A percentile compares a stretch with the other conserved stretches of the same genome.
Conservation (phyloP, 140 eudicot genomes). For the Flaveria floridana region DNA sequence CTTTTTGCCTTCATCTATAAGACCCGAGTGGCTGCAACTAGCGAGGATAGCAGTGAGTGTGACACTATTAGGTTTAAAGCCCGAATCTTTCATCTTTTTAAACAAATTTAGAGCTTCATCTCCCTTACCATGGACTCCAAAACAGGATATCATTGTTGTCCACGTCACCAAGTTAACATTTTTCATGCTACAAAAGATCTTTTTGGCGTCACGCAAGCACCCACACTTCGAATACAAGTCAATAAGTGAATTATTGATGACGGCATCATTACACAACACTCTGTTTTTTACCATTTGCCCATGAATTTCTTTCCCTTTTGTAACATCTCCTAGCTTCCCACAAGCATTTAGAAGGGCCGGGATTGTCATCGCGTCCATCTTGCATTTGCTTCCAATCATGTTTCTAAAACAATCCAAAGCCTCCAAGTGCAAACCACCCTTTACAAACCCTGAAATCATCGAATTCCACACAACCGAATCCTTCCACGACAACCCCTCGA, state of each 20-base stretch:
- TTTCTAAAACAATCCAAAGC: conserved; percentile 25
- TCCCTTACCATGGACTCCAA: conserved; percentile 26
- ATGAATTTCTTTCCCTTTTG: conserved; percentile 44
- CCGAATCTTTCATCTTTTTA: conserved; percentile 17
- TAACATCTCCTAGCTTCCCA: conserved; percentile 38
- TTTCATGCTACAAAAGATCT: conserved; percentile 10
- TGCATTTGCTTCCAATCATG: conserved; percentile 17
- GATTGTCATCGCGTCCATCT: conserved; percentile 24
- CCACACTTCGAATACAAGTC: conserved; percentile 37
- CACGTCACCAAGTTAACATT: conserved; percentile 30
- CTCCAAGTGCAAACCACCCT: conserved; percentile 26
- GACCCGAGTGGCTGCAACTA: conserved; percentile 39
- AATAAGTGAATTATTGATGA: conserved; percentile 27
- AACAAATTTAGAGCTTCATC: conserved; percentile 23
- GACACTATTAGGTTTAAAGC: conserved; percentile 27
- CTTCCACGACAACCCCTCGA: conserved; percentile 17
- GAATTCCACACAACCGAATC: conserved; percentile 36
- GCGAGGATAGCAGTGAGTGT: conserved; percentile 30
- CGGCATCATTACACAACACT: conserved; percentile 7
- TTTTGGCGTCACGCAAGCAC: conserved; percentile 19
- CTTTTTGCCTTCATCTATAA: conserved; percentile 21
- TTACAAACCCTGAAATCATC: conserved; percentile 29
- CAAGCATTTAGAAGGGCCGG: conserved; percentile 39
- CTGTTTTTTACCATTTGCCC: conserved; percentile 30
- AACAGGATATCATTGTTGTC: conserved; percentile 36